Conservation (phyloP, 106 monocot genomes). For the Allium sativum region DNA sequence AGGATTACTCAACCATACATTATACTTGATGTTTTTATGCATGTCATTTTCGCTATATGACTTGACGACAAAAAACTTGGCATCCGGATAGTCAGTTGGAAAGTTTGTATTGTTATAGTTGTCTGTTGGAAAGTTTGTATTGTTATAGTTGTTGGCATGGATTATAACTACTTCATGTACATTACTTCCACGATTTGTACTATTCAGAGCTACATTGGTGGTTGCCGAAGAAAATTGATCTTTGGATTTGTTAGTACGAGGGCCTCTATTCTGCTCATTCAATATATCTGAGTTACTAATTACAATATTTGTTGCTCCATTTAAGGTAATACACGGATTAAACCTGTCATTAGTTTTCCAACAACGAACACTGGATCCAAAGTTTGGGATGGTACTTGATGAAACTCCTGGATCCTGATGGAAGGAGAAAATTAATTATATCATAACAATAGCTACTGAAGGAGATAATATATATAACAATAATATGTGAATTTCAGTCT, state of each 20-base stretch:
- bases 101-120: constrained; percentile 29
- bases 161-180: constrained; percentile 43
- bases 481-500: not conserved
- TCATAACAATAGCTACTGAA: no score
- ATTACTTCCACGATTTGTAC: constrained; percentile 16
- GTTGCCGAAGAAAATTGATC: constrained; percentile 6
- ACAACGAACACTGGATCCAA: constrained; percentile 4
- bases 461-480: no score
- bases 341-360: constrained; percentile 4
- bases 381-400: constrained; percentile 1
- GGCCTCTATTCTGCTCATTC: constrained; percentile 56
- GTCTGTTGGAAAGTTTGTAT: not conserved
- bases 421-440: no score
- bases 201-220: constrained; percentile 22
- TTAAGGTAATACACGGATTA: constrained; percentile 8
- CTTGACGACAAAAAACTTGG: constrained; percentile 84
- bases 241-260: constrained; percentile 40
- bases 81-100: constrained; percentile 42
- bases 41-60: constrained; percentile 96
- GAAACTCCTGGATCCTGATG: not conserved
- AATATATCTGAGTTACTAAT: constrained; percentile 4
- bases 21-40: constrained; percentile 93
- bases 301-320: constrained; percentile 6
- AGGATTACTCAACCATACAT: constrained; percentile 89
- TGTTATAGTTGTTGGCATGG: constrained; percentile 39